phyloP scores from a whole-genome alignment of 2,329 filamentous ascomycete species.

The Ceratocystis papillata region DNA sequence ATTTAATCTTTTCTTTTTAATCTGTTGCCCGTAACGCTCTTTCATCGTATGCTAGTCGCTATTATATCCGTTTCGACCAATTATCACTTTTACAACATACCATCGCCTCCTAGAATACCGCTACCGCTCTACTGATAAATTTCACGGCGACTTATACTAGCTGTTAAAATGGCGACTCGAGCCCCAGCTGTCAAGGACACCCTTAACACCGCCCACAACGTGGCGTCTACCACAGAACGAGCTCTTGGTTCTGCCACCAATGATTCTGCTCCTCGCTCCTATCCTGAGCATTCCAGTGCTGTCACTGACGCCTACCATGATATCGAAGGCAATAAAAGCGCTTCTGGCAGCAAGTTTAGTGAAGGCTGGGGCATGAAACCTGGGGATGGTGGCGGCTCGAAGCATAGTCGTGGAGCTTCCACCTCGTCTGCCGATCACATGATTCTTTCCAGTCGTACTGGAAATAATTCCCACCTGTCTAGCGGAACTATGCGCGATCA shows the following conservation, averaged over 20 bases:
- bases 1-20: conserved; percentile 3
- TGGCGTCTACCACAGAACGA: background rate
- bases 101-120: background rate
- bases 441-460: conserved; percentile 21
- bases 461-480: conserved; percentile 12
- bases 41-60: too few species aligned
- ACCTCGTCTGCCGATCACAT: conserved; percentile 23
- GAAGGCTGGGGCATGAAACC: background rate
- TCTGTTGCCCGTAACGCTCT: background rate
- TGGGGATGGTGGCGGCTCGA: background rate
- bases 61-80: background rate
- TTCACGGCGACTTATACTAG: background rate
- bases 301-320: conserved; percentile 17
- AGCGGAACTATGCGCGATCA: conserved; percentile 18
- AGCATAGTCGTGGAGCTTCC: conserved; percentile 18
- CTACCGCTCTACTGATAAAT: background rate
- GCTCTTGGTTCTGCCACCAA: background rate
- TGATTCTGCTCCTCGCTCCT: conserved; percentile 6
- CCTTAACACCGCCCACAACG: conserved; percentile 9
- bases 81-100: background rate
- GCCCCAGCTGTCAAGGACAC: conserved; percentile 15
- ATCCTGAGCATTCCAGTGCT: conserved; percentile 15
- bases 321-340: conserved; percentile 8
- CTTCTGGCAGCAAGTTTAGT: conserved; percentile 12
- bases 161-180: conserved; percentile 11